A percentile compares a stretch with the other conserved stretches of the same genome.
Evolutionary conservation across 2,329 filamentous ascomycete genomes (phyloP).

Genomic region (Beauveria medogensis): DNA sequence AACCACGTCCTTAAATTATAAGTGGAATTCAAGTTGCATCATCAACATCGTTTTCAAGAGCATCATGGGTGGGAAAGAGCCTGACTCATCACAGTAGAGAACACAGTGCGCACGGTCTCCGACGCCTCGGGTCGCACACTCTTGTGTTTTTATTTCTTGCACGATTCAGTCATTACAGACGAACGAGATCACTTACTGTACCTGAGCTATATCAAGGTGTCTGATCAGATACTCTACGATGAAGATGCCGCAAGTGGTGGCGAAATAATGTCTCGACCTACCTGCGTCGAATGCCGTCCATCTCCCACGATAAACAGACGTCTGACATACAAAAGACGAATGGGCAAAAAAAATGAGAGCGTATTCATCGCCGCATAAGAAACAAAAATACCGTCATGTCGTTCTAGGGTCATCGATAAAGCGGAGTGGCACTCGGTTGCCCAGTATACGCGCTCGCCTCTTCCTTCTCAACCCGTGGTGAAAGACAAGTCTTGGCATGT

Average conservation of each 20-base stretch:
- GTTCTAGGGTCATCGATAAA: neutral
- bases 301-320: neutral
- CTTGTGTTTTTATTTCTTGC: neutral
- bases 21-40: neutral
- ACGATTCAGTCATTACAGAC: neutral
- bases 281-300: neutral
- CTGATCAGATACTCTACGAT: neutral
- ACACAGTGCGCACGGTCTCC: neutral
- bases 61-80: neutral
- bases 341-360: too few relatives aligned
- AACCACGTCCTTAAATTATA: neutral
- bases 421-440: neutral
- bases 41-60: too few relatives aligned
- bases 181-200: rapidly evolving
- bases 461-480: slow-evolving; percentile 4
- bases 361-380: neutral
- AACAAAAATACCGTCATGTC: neutral
- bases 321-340: neutral
- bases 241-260: neutral
- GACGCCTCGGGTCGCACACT: neutral
- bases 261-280: neutral
- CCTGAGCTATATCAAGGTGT: neutral
- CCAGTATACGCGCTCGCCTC: neutral
- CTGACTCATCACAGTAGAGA: neutral
- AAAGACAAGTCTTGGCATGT: neutral